Base-by-base conservation (phyloP, 805 yeast genomes). In the Myxozyma vanderwaltii region DNA sequence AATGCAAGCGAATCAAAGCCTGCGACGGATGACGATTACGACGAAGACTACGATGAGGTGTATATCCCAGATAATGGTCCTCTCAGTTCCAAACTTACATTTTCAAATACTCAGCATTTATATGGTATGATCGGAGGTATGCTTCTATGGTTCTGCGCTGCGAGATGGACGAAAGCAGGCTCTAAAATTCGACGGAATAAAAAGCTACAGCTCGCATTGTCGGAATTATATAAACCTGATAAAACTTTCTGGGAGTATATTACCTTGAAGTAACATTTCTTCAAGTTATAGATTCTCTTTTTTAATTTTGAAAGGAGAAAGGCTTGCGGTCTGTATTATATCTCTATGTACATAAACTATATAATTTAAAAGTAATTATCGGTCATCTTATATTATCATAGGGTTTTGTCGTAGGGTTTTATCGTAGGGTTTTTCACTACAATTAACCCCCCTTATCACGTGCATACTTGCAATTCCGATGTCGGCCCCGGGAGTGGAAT, bases 101-200 rank as follows among this genome's bases (percentile, higher is more conserved):
- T 39, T 21, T 35, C 17, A 15, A 41, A 56, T 36, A 38, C 53
- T 24, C 50, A 52, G 41, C 61, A 56, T 19, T 33, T 60, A n/a
- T 60, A 60, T 40, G 64, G 64, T 19, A 13, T 45, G 49, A 26
- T 53, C 8, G 61, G 47, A 24, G 64, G 64, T 13, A 36, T 49
- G 12, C 36, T 26, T n/a, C 17, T 57, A 15, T 61, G 64, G 64
- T 61, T 52, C 36, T 19, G 35, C n/a, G 19, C 27, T 10, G 47
- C 46, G 31, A 46, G 64, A n/a, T 61, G 64, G 64, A 58, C 62
- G 6, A 12, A 40, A 4, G 50, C 49, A 4, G 64, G 64, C 8
- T 13, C 19, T 17, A 36, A 21, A 13, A 10, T 59, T n/a, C 46
- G 63, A 17, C 26, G 47, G 8, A 51, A 59, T 12, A 29, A 19